Percentiles rank a stretch among this genome's conserved stretches.
These are phyloP conservation scores for Fagopyrum esculentum DNA, from an alignment of 148 eudicot species.

Conservation along the genomic window DNA sequence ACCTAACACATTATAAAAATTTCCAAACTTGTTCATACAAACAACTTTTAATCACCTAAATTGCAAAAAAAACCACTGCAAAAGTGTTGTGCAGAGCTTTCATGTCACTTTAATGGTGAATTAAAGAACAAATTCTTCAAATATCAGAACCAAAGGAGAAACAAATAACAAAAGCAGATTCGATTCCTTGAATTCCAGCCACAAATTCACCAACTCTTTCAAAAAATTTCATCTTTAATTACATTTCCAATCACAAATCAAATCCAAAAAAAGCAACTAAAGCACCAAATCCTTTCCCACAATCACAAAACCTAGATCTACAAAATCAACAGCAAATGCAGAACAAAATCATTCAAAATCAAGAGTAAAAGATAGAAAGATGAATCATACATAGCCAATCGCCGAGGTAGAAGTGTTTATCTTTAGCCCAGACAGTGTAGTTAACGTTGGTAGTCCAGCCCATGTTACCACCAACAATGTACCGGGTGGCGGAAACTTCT, in stretches of 20 bases:
- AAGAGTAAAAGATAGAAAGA: constrained; percentile 11
- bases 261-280: background rate
- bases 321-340: background rate
- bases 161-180: background rate
- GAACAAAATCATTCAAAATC: background rate
- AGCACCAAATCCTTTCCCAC: background rate
- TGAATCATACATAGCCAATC: constrained; percentile 74
- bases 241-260: background rate
- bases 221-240: background rate
- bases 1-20: background rate
- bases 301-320: constrained; percentile 1
- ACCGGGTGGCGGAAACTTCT: constrained; percentile 38
- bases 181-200: background rate
- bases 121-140: background rate
- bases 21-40: background rate
- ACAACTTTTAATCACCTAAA: background rate
- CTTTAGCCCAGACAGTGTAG: constrained; percentile 62
- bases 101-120: background rate
- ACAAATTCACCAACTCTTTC: background rate
- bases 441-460: constrained; percentile 62
- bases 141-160: background rate
- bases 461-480: constrained; percentile 42
- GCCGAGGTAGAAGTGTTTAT: constrained; percentile 46
- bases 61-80: background rate
- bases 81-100: background rate